Evolutionary conservation across 306 rosid genomes (phyloP).

Genomic region (Trifolium fragiferum): DNA sequence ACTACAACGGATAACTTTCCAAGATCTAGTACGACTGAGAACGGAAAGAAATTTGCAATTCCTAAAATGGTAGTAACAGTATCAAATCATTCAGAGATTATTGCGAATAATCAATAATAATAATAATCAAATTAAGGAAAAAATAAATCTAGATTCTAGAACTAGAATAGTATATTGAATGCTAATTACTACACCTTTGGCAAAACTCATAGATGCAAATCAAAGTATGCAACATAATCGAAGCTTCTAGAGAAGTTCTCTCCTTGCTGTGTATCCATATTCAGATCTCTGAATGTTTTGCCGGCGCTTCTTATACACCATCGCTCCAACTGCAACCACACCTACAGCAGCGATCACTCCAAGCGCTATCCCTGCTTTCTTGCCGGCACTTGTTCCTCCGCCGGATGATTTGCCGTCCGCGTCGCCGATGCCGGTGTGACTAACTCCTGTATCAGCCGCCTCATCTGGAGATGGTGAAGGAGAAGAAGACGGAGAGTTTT

Average conservation of each 20-base stretch:
- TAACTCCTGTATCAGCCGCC: slow-evolving; percentile 9
- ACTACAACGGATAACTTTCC: background rate
- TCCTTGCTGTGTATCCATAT: slow-evolving; percentile 67
- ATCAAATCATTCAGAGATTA: slow-evolving; percentile 19
- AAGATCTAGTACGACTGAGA: background rate
- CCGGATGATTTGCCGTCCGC: slow-evolving; percentile 37
- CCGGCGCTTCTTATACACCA: slow-evolving; percentile 80
- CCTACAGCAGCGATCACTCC: slow-evolving; percentile 64
- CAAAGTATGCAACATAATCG: background rate
- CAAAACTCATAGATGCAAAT: slow-evolving; percentile 8
- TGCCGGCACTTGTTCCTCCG: slow-evolving; percentile 71
- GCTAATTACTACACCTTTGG: slow-evolving; percentile 15
- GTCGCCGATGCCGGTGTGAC: slow-evolving; percentile 10
- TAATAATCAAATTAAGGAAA: slow-evolving; percentile 34
- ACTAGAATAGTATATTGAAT: slow-evolving; percentile 1
- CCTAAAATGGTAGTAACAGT: background rate
- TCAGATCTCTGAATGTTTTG: slow-evolving; percentile 72
- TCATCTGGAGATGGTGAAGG: slow-evolving; percentile 43
- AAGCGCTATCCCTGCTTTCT: slow-evolving; percentile 78
- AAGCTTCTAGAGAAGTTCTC: slow-evolving; percentile 68
- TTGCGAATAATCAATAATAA: slow-evolving; percentile 44
- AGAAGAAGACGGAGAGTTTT: background rate
- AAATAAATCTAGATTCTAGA: slow-evolving; percentile 1
- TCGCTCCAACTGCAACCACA: slow-evolving; percentile 54
- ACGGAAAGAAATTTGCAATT: slow-evolving; percentile 28